Evolutionary conservation across 2,329 filamentous ascomycete species (phyloP).

Genomic region (Xylaria digitata): DNA sequence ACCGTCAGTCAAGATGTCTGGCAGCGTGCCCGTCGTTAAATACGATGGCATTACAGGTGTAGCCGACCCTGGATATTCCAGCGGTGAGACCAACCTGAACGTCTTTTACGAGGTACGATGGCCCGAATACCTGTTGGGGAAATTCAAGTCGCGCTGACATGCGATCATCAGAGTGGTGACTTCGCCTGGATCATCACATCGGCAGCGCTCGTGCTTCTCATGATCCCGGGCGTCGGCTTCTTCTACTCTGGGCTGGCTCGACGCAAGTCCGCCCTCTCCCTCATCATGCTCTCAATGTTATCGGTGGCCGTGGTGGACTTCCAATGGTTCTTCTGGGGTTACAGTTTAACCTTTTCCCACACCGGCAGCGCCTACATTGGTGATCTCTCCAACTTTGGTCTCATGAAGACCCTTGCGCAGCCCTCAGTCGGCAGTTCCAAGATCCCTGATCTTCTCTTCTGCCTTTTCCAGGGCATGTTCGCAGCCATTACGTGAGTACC

Average conservation of each 20-base stretch:
- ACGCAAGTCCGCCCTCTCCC: conserved; percentile 86
- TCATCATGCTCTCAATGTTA: conserved; percentile 88
- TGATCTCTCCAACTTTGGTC: conserved; percentile 82
- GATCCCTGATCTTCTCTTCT: conserved; percentile 86
- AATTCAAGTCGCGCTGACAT: conserved; percentile 19
- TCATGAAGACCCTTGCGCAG: conserved; percentile 79
- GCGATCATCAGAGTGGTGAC: conserved; percentile 72
- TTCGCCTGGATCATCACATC: conserved; percentile 83
- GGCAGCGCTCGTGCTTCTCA: conserved; percentile 84
- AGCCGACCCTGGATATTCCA: conserved; percentile 64
- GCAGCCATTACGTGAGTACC: conserved; percentile 82
- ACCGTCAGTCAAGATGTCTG: conserved; percentile 44
- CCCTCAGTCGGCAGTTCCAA: conserved; percentile 78
- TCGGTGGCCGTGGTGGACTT: conserved; percentile 82
- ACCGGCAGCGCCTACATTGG: conserved; percentile 82
- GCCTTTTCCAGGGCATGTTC: conserved; percentile 90
- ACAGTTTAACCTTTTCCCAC: conserved; percentile 86
- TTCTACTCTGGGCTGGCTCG: conserved; percentile 93
- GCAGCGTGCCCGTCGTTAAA: conserved; percentile 47
- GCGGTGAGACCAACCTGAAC: conserved; percentile 76
- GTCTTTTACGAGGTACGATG: conserved; percentile 79
- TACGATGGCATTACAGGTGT: conserved; percentile 64
- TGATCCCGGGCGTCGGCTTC: conserved; percentile 94
- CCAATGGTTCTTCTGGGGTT: conserved; percentile 98
- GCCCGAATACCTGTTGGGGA: no score